Base-by-base conservation (phyloP, 768 basidiomycete species). In the Xanthoconium stramineum region DNA sequence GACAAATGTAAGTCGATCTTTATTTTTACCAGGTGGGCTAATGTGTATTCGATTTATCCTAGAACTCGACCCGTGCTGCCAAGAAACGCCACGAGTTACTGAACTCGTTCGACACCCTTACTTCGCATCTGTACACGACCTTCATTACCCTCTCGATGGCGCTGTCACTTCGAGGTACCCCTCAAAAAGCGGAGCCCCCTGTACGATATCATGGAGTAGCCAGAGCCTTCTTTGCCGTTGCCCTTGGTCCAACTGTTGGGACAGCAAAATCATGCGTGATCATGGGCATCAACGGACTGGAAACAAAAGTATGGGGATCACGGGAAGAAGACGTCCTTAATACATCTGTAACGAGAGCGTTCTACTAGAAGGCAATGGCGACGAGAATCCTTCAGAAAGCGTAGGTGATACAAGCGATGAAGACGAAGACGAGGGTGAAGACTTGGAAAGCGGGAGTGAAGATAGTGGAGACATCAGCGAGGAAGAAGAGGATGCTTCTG, bases 81-180 rank as follows among this genome's bases (percentile, higher is more conserved):
- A 90, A 83, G 69, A 81, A 82, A 60, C 80, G 84, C 13, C 72
- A 72, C 6, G 88, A 90, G 30, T 69, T 91, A 1, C 67, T 91
- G 14, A 72, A 77, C 5, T 82, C 88, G 9, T 85, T 83, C 51
- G 90, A 91, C 64, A 85, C 81, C 1, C 78, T 92, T 19, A 73
- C 83, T 0, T 91, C 86, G 1, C 90, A 92, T 69, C 73, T 91
- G 13, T 76, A 80, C 50, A 88, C 88, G 0, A 90, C 90, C 0
- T 91, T 91, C 65, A 78, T 82, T 10, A 81, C 87, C 0, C 75
- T 92, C 6, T 87, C 89, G 1, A 84, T 83, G 0, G 85, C 89
- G 0, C 72, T 89, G 19, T 84, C 86, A 2, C 59, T 59, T n/a
- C 58, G 62, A 28, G 58, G 56, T 20, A 47, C 53, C 10, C 55